phyloP scores from a whole-genome alignment of 2,329 filamentous ascomycete genomes.

The Apiospora koreana region DNA sequence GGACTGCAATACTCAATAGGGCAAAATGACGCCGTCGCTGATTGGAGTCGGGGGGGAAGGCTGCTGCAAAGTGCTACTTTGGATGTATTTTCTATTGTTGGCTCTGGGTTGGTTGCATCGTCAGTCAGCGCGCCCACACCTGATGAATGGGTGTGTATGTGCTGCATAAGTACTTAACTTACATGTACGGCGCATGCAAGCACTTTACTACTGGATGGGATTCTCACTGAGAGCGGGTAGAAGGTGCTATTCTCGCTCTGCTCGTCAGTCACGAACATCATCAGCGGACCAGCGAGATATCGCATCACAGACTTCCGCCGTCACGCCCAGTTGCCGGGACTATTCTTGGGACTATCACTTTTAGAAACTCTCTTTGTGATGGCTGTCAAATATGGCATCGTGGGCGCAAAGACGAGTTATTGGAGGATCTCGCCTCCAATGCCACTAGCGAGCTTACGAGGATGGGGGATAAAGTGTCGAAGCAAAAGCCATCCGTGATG shows the following conservation, averaged over 20 bases:
- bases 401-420: conserved; percentile 5
- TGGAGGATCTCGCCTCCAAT: not conserved
- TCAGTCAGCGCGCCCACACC: conserved; percentile 1
- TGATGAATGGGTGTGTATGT: not conserved
- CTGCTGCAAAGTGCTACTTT: not conserved
- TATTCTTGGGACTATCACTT: not conserved
- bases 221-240: not conserved
- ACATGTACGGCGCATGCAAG: conserved; percentile 6
- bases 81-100: conserved; percentile 11
- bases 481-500: not conserved
- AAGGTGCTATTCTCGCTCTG: not conserved
- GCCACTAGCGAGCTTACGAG: conserved; percentile 2
- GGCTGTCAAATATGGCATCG: conserved; percentile 3
- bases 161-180: not conserved
- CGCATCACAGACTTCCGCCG: not conserved
- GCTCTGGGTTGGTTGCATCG: conserved; percentile 1
- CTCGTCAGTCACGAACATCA: not conserved
- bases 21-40: conserved; percentile 1
- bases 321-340: not conserved
- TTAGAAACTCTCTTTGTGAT: not conserved
- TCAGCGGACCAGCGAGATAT: not conserved
- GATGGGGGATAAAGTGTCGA: not conserved
- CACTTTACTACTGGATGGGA: not conserved
- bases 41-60: not conserved
- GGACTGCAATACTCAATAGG: not conserved